Evolutionary conservation across 495 filamentous ascomycete genomes (phyloP).

Genomic region (Daldinia concentrica): DNA sequence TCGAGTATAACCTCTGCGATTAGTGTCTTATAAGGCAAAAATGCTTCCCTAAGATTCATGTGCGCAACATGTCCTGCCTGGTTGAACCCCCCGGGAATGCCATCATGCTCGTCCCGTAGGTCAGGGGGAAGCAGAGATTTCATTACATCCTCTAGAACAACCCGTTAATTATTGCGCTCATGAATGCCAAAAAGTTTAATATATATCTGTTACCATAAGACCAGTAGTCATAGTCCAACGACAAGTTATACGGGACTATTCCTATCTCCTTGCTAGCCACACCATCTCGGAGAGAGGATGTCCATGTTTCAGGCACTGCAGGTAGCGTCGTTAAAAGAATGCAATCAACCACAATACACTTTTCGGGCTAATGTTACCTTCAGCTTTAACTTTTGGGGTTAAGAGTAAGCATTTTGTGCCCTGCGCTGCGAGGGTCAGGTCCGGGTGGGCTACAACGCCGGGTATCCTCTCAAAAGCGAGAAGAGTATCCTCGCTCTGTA

Average conservation of each 20-base stretch:
- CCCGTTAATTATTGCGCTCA: constrained; percentile 2
- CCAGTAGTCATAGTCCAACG: constrained; percentile 87
- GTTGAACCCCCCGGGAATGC: constrained; percentile 87
- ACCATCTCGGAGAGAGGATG: constrained; percentile 70
- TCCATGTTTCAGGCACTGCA: constrained; percentile 79
- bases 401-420: constrained; percentile 79
- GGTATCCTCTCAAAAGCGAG: constrained; percentile 63
- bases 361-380: constrained; percentile 61
- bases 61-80: constrained; percentile 92
- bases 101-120: constrained; percentile 64
- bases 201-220: constrained; percentile 68
- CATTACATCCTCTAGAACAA: constrained; percentile 78
- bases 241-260: constrained; percentile 76
- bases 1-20: constrained; percentile 86
- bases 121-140: constrained; percentile 75
- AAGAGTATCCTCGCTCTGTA: constrained; percentile 67
- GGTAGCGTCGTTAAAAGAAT: constrained; percentile 23
- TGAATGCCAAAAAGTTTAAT: constrained; percentile 13
- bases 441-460: constrained; percentile 63
- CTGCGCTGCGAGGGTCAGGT: constrained; percentile 60
- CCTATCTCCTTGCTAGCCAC: constrained; percentile 70
- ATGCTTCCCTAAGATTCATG: constrained; percentile 85
- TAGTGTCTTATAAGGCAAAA: constrained; percentile 80
- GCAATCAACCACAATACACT: constrained; percentile 12
- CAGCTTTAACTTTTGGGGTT: constrained; percentile 69